These are phyloP conservation scores for Russula foetens DNA, from an alignment of 768 basidiomycete genomes.

Conservation along the genomic window DNA sequence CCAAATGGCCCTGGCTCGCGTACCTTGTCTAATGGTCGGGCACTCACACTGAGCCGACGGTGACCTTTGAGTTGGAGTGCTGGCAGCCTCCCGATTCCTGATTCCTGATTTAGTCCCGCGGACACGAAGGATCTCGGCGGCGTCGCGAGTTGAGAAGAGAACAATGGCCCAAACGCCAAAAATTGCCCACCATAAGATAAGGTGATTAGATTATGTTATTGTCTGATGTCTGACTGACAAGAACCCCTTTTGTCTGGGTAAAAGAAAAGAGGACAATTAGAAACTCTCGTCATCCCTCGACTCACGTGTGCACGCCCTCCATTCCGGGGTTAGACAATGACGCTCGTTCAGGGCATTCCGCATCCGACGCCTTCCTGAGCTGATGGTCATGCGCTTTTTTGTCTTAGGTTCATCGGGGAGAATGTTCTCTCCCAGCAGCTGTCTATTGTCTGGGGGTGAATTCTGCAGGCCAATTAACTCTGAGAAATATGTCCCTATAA, in stretches of 20 bases:
- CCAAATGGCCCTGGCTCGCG: neutral
- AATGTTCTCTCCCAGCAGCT: neutral
- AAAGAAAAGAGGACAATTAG: conserved; percentile 10
- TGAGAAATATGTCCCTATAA: conserved; percentile 1
- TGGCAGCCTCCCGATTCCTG: no score
- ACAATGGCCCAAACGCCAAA: neutral
- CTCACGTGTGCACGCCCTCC: neutral
- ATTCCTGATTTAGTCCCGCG: no score
- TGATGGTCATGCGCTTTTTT: neutral
- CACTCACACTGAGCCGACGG: no score
- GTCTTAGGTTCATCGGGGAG: neutral
- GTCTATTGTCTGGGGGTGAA: neutral
- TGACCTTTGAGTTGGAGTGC: no score
- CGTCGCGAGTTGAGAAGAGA: no score
- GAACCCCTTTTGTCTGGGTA: neutral
- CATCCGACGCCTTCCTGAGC: neutral
- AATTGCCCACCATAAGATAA: conserved; percentile 22
- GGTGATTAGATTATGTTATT: neutral
- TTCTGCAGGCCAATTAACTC: neutral
- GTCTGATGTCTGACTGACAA: neutral
- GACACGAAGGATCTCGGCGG: no score
- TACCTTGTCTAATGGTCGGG: no score
- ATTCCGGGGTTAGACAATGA: conserved; percentile 5
- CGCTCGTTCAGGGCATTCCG: neutral
- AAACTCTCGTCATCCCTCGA: neutral